A percentile compares a stretch with the other conserved stretches of the same genome.
phyloP scores from a whole-genome alignment of 2,329 filamentous ascomycete species.

The Arthrinium puccinioides region DNA sequence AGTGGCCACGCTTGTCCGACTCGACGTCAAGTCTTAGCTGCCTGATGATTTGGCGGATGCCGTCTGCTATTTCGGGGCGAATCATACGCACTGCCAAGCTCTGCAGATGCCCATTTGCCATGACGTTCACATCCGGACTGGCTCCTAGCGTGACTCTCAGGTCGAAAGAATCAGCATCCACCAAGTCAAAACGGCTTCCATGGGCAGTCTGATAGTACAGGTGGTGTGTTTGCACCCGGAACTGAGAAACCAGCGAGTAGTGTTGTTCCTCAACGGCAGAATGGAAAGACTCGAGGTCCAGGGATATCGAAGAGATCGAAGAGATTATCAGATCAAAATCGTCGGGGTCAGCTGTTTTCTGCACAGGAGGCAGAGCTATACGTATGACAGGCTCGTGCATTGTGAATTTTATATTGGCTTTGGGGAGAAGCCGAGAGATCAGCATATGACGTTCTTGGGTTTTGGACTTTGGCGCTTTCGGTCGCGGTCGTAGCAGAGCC shows the following conservation, averaged over 20 bases:
- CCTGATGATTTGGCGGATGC: slow-evolving; percentile 81
- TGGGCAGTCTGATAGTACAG: slow-evolving; percentile 90
- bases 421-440: slow-evolving; percentile 85
- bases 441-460: slow-evolving; percentile 54
- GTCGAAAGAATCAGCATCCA: slow-evolving; percentile 83
- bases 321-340: slow-evolving; percentile 96
- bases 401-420: slow-evolving; percentile 90
- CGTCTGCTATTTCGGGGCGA: slow-evolving; percentile 85
- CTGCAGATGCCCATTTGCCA: slow-evolving; percentile 71
- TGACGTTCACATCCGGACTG: slow-evolving; percentile 76
- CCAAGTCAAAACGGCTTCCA: slow-evolving; percentile 75
- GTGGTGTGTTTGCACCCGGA: slow-evolving; percentile 77
- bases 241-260: slow-evolving; percentile 76
- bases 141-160: slow-evolving; percentile 80
- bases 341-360: slow-evolving; percentile 55
- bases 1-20: slow-evolving; percentile 47
- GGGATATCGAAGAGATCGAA: slow-evolving; percentile 84
- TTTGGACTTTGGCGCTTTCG: slow-evolving; percentile 30
- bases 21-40: slow-evolving; percentile 70
- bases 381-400: slow-evolving; percentile 93
- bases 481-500: slow-evolving; percentile 59
- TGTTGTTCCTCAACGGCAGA: slow-evolving; percentile 75
- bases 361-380: slow-evolving; percentile 77
- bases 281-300: slow-evolving; percentile 95
- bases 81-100: slow-evolving; percentile 87